Percentiles rank a stretch among this genome's conserved stretches.
These are phyloP conservation scores for Coemansia guatemalensis DNA, from an alignment of 192 early-diverging fungal genomes.

Conservation along the genomic window DNA sequence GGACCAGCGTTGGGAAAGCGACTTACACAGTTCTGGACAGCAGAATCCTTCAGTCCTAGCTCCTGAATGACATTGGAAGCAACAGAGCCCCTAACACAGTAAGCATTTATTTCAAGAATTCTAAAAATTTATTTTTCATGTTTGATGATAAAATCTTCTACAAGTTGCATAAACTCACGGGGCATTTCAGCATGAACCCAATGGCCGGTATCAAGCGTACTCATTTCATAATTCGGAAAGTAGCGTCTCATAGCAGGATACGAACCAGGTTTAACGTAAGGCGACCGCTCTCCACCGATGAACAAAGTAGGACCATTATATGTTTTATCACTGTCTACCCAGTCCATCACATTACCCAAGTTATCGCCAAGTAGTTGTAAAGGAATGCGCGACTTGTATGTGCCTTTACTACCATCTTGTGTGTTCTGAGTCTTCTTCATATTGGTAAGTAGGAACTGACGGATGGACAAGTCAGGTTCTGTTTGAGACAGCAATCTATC, in stretches of 20 bases:
- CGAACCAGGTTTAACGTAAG: conserved; percentile 62
- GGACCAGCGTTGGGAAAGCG: conserved; percentile 55
- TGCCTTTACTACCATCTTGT: conserved; percentile 6
- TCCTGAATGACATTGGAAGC: background rate
- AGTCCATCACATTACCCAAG: conserved; percentile 55
- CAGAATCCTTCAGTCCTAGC: conserved; percentile 27
- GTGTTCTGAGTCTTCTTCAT: conserved; percentile 59
- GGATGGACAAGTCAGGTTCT: conserved; percentile 57
- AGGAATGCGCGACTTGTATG: conserved; percentile 72
- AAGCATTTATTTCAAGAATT: too few species aligned
- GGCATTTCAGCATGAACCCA: conserved; percentile 87
- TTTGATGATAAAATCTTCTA: conserved; percentile 54
- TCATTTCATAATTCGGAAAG: conserved; percentile 72
- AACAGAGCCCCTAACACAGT: background rate
- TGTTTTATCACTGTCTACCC: conserved; percentile 40
- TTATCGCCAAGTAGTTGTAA: conserved; percentile 64
- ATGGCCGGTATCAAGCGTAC: conserved; percentile 80
- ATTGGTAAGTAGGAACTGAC: conserved; percentile 91
- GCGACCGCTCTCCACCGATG: conserved; percentile 70
- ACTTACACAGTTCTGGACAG: conserved; percentile 62
- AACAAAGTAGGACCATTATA: conserved; percentile 75
- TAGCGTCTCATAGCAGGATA: conserved; percentile 59
- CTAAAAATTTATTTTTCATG: background rate
- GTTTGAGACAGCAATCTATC: conserved; percentile 58
- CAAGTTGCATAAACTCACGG: conserved; percentile 59